These are phyloP conservation scores for Nothophaeocryptopus gaeumannii DNA, from an alignment of 2,329 filamentous ascomycete genomes.

Conservation along the genomic window DNA sequence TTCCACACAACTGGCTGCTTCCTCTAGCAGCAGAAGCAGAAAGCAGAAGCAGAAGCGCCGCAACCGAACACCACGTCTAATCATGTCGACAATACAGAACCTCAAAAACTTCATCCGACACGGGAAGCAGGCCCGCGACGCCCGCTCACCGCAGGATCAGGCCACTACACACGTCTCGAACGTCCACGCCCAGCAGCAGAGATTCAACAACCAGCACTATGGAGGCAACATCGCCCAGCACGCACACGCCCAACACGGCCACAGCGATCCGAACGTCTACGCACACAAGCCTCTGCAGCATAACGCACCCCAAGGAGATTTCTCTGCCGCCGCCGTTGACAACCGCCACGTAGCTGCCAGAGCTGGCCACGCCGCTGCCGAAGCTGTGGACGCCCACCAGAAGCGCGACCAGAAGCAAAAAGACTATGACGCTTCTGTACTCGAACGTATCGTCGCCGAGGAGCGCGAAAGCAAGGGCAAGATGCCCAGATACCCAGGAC, in stretches of 20 bases:
- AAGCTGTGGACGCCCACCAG: constrained; percentile 62
- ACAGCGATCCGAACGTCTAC: constrained; percentile 61
- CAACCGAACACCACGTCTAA: constrained; percentile 20
- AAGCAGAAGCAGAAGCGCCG: too few species aligned
- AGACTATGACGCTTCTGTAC: constrained; percentile 60
- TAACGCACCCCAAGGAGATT: constrained; percentile 53
- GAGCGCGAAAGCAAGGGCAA: constrained; percentile 83
- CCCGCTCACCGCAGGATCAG: constrained; percentile 58
- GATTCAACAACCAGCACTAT: constrained; percentile 38
- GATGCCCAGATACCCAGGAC: constrained; percentile 78
- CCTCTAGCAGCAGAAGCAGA: too few species aligned
- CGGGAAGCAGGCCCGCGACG: constrained; percentile 85
- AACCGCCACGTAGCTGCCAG: constrained; percentile 66
- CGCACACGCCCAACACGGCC: constrained; percentile 44
- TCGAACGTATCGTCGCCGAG: constrained; percentile 84
- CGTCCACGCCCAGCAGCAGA: constrained; percentile 63
- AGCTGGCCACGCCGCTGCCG: constrained; percentile 63
- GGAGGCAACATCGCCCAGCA: constrained; percentile 40
- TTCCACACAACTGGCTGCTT: too few species aligned
- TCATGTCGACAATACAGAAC: constrained; percentile 79
- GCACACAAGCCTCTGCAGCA: constrained; percentile 53
- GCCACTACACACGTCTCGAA: constrained; percentile 62
- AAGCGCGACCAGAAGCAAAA: constrained; percentile 48
- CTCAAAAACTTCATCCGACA: constrained; percentile 98
- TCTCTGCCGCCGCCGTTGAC: constrained; percentile 60